Base-by-base conservation (phyloP, 2,329 filamentous ascomycete genomes). In the Zelopaecilomyces penicillatus region DNA sequence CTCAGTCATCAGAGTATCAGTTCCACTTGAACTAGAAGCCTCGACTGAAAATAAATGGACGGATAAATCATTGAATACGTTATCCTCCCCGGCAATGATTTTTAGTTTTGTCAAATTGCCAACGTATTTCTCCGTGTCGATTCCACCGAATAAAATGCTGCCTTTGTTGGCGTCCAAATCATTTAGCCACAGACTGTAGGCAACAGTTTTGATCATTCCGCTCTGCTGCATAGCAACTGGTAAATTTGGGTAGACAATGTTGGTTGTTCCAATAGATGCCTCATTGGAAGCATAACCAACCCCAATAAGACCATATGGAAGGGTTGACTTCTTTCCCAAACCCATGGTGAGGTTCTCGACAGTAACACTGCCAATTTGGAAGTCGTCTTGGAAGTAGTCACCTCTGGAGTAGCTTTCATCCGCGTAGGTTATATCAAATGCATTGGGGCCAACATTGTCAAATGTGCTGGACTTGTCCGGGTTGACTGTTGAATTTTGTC, bases 111-210 rank as follows among this genome's bases (percentile, higher is more conserved):
- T 70, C 30, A 90, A 69, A 2, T 75, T 62, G 39, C 85, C 85
- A 0, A 70, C 60, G 63, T 80, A 93, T 59, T 90, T 90, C 47
- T 74, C 76, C 0, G 78, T 85, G 59, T 91, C 85, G 47, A 90
- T 79, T n/a, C 85, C 87, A 34, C 87, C 87, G 53, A 91, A 93
- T 2, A 91, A 68, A 48, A 91, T 82, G 53, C 69, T 83, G 32
- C 87, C 87, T 2, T 74, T 81, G 48, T 73, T 80, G 0, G 84
- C 64, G 46, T 69, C 70, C 7, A 76, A 60, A 43, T 79, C 75
- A 52, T 79, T 78, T 44, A 79, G 66, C 82, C 82, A 87, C 26
- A 89, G 63, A 47, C 82, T 87, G 64, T 86, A 88, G 2, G 83
- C 82, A 35, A 79, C 75, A 8, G 75, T 76, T 49, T 78, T 78